phyloP scores from a whole-genome alignment of 305 asterid genomes.

The Rubia tinctorum region DNA sequence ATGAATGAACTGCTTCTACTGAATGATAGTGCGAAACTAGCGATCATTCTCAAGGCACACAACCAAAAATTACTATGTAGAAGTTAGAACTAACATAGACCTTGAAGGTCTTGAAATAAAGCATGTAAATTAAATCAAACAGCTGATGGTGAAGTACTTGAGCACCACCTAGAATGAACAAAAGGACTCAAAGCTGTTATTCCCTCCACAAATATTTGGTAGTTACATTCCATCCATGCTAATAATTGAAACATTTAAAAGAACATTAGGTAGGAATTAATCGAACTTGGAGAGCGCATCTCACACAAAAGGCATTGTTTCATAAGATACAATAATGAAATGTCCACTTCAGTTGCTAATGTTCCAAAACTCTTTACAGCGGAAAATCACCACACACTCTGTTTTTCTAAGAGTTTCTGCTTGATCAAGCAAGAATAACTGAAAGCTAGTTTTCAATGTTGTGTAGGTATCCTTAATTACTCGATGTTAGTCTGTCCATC shows the following conservation, averaged over 20 bases:
- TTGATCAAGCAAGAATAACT: neutral
- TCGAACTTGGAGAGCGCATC: too few species aligned
- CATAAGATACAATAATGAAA: neutral
- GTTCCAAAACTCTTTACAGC: neutral
- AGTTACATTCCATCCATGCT: too few species aligned
- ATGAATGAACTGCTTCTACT: neutral
- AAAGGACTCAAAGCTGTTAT: too few species aligned
- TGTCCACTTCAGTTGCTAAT: neutral
- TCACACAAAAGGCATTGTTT: neutral
- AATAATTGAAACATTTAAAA: too few species aligned
- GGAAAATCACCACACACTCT: neutral
- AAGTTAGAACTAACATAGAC: neutral
- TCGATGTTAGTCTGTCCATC: neutral
- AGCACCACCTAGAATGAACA: too few species aligned
- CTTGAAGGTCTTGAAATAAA: too few species aligned
- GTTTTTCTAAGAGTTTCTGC: neutral
- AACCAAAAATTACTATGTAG: neutral
- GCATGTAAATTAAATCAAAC: too few species aligned
- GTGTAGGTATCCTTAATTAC: neutral
- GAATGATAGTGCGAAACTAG: neutral
- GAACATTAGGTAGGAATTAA: too few species aligned
- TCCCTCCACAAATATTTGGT: too few species aligned
- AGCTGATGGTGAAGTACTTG: too few species aligned
- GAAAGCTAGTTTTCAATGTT: neutral
- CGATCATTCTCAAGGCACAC: neutral